Evolutionary conservation across 352 stramenopile species (phyloP), one percentile per base, ranked within the genome.

Genomic region (Globisporangium spiculum): DNA sequence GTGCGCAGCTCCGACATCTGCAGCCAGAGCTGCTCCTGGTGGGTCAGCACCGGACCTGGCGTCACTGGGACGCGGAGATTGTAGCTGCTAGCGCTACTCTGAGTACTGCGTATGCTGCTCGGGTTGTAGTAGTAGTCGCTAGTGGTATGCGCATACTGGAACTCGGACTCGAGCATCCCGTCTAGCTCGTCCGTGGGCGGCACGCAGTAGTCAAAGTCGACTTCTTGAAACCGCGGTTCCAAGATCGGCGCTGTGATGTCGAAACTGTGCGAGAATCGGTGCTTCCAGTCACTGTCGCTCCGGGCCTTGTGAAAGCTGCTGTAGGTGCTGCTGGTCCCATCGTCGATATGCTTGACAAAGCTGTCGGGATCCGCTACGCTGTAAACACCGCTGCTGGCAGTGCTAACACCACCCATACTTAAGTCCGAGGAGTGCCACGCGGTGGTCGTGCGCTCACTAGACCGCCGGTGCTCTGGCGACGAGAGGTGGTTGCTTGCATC

Each of bases 1-100:
- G 75, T 65, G 6, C 79, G 75, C 9, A 87, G 71, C 24, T 87
- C 75, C 10, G 75, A 77, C 55, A 87, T 85, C 44, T 83, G 79
- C 24, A 80, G 64, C 77, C 76, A 87, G 46, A 87, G 44, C 57
- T 82, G 65, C 57, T 70, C 30, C 46, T 70, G 56, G 27, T 70
- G 65, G 4, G 65, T 65, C 10, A 70, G 58, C n/a, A 16, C 24
- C 12, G 34, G 34, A 4, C 5, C 36, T 44, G 12, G 36, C 9
- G 27, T 32, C 27, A 44, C 36, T 44, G 36, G 8, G 36, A 12
- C 12, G 9, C 1, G 36, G 10, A 44, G 36, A 16, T 44, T 16
- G 32, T 36, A 36, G 32, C 32, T 36, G 8, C 32, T 36, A 36
- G 32, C 10, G 32, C 32, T 20, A 38, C 18, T 24, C 16, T 6